These are phyloP conservation scores for Sugiyamaella qingdaonensis DNA, from an alignment of 805 yeast species.

Conservation along the genomic window DNA sequence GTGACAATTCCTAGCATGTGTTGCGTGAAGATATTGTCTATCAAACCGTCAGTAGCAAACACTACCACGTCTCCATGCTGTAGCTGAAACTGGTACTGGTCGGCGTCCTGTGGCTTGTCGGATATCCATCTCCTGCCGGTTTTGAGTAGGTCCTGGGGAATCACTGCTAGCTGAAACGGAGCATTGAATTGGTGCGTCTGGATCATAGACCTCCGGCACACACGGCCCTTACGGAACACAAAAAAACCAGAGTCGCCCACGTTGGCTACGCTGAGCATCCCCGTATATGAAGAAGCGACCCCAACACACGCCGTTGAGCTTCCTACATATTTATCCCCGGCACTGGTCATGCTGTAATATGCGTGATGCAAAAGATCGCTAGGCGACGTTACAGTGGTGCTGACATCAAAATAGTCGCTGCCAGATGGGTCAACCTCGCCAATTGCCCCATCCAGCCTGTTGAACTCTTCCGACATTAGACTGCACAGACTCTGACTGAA, in stretches of 20 bases:
- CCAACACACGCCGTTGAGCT: conserved; percentile 93
- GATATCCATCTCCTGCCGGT: conserved; percentile 11
- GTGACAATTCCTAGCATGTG: conserved; percentile 68
- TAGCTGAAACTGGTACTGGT: conserved; percentile 60
- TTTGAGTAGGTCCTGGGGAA: conserved; percentile 51
- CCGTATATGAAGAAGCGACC: conserved; percentile 47
- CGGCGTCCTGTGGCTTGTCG: conserved; percentile 68
- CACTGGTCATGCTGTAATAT: conserved; percentile 48
- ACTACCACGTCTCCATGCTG: conserved; percentile 69
- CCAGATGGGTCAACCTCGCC: neutral
- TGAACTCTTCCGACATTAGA: conserved; percentile 44
- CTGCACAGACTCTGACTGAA: conserved; percentile 75
- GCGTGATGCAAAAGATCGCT: conserved; percentile 51
- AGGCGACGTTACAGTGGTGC: conserved; percentile 33
- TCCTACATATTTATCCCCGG: conserved; percentile 73
- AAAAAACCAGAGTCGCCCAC: conserved; percentile 96
- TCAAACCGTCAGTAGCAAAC: conserved; percentile 91
- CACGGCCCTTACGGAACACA: conserved; percentile 60
- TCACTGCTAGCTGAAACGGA: conserved; percentile 83
- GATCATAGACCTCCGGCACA: conserved; percentile 62
- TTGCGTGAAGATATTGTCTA: conserved; percentile 72
- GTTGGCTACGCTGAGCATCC: conserved; percentile 61
- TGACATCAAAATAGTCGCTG: conserved; percentile 3
- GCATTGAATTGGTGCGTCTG: conserved; percentile 89
- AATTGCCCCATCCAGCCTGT: conserved; percentile 10